Evolutionary conservation across 2,329 filamentous ascomycete genomes (phyloP), one percentile per base, ranked within the genome.

Genomic region (Byssothecium circinans): DNA sequence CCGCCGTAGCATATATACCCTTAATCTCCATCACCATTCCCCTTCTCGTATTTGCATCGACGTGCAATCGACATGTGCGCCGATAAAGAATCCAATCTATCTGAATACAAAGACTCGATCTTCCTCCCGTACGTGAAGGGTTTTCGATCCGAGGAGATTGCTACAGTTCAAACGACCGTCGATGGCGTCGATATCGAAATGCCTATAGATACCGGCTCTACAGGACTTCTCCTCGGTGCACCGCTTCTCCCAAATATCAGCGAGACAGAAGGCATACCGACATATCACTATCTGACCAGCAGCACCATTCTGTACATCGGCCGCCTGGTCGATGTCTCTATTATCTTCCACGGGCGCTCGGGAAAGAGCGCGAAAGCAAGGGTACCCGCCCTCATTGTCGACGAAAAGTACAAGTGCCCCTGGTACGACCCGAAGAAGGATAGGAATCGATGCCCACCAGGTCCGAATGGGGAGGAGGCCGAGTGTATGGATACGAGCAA

Each of bases 171-270:
- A 22, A 61, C 62, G 15, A 67, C 60, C 5, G 56, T 70, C 36
- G 47, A 60, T 11, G 39, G 57, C 27, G 56, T 58, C 38, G 48
- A 60, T 1, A 60, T 69, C 22, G 47, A 62, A 17, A 63, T 70
- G 56, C 67, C 68, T 1, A 52, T 70, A 12, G 67, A 70, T 39
- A 70, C 65, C 1, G 68, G 68, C 0, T 68, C 64, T 4, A 70
- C 65, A n/a, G 64, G 67, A 22, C 47, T 67, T 1, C 25, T 69
- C 20, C 59, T 70, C 39, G 68, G 68, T 23, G 65, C 65, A 17
- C 60, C 65, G 1, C 55, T 67, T 20, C 58, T 70, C 2, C 61
- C 65, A 5, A 53, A 58, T 19, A 53, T 69, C 43, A 45, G 57
- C 18, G 47, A 56, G 8, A 47, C 43, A 7, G 51, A 50, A 37